A percentile compares a stretch with the other conserved stretches of the same genome.
Conservation (phyloP, 2,329 filamentous ascomycete species). For the Colletotrichum spinosum region DNA sequence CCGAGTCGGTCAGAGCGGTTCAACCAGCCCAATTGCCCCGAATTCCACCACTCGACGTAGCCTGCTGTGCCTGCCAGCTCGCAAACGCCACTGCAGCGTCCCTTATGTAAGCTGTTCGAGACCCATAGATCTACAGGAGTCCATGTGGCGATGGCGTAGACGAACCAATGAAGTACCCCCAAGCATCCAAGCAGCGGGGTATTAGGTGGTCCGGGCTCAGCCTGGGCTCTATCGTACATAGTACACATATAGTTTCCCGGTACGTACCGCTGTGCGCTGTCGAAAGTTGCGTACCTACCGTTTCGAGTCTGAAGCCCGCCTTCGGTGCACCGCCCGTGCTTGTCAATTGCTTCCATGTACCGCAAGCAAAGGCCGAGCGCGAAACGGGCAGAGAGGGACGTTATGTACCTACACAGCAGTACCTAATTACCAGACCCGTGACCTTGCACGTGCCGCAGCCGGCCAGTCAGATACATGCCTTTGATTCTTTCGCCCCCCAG, state of each 20-base stretch:
- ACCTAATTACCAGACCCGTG: slow-evolving; percentile 12
- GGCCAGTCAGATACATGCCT: too few relatives aligned
- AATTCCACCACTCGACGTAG: slow-evolving; percentile 6
- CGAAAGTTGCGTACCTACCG: not conserved
- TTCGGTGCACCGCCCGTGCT: slow-evolving; percentile 3
- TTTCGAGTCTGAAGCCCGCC: slow-evolving; percentile 7
- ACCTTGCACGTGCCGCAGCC: slow-evolving; percentile 28
- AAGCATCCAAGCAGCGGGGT: slow-evolving; percentile 4
- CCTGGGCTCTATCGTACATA: not conserved
- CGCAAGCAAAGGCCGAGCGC: slow-evolving; percentile 26
- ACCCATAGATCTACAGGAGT: slow-evolving; percentile 37
- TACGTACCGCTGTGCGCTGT: not conserved
- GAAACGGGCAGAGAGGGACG: slow-evolving; percentile 2
- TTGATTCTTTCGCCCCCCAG: slow-evolving; percentile 20
- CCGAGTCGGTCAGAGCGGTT: slow-evolving; percentile 11
- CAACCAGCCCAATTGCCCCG: slow-evolving; percentile 17
- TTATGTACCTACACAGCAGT: too few relatives aligned
- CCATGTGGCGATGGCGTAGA: slow-evolving; percentile 28
- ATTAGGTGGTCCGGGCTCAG: slow-evolving; percentile 24
- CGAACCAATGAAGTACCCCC: slow-evolving; percentile 14
- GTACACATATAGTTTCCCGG: not conserved
- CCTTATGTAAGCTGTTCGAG: slow-evolving; percentile 14
- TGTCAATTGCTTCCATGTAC: not conserved
- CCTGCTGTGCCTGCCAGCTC: not conserved
- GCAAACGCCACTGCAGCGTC: not conserved